Percentiles rank a stretch among this genome's conserved stretches.
These are phyloP conservation scores for Penicillium turbatum DNA, from an alignment of 495 filamentous ascomycete species.

Conservation along the genomic window DNA sequence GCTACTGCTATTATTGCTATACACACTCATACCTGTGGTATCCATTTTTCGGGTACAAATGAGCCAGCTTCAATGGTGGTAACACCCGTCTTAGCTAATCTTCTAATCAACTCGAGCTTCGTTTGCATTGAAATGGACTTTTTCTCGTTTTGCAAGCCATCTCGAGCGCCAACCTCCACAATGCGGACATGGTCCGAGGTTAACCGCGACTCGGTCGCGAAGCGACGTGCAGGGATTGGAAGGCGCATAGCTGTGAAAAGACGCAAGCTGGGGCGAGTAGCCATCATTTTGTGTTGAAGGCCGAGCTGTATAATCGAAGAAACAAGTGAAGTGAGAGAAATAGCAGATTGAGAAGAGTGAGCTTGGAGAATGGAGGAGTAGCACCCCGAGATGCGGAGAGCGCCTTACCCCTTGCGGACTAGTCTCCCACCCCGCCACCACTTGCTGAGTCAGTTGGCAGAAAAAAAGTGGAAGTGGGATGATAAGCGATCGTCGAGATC, in stretches of 20 bases:
- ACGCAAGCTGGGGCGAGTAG: constrained; percentile 18
- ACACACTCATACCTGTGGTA: constrained; percentile 67
- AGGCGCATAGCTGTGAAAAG: constrained; percentile 34
- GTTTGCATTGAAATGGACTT: constrained; percentile 70
- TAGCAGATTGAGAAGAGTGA: not conserved
- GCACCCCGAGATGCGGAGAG: constrained; percentile 23
- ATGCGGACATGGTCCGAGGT: constrained; percentile 57
- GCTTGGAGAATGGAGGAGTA: constrained; percentile 2
- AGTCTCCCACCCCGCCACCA: constrained; percentile 10
- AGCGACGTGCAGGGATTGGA: constrained; percentile 27
- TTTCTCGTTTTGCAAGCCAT: constrained; percentile 96
- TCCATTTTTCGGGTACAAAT: constrained; percentile 97
- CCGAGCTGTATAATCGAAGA: not conserved
- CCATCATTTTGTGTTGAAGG: constrained; percentile 16
- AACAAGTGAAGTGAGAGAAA: not conserved
- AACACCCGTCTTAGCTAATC: constrained; percentile 79
- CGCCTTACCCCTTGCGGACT: constrained; percentile 17
- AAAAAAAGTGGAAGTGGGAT: constrained; percentile 17
- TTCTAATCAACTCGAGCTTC: constrained; percentile 79
- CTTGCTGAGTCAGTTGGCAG: constrained; percentile 11
- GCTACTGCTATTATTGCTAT: not conserved
- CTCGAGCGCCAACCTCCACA: constrained; percentile 89
- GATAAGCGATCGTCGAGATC: not conserved
- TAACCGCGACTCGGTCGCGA: constrained; percentile 47
- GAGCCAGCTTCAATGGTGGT: constrained; percentile 89